Evolutionary conservation across 148 eudicot genomes (phyloP).

Genomic region (Limonium bicolor): DNA sequence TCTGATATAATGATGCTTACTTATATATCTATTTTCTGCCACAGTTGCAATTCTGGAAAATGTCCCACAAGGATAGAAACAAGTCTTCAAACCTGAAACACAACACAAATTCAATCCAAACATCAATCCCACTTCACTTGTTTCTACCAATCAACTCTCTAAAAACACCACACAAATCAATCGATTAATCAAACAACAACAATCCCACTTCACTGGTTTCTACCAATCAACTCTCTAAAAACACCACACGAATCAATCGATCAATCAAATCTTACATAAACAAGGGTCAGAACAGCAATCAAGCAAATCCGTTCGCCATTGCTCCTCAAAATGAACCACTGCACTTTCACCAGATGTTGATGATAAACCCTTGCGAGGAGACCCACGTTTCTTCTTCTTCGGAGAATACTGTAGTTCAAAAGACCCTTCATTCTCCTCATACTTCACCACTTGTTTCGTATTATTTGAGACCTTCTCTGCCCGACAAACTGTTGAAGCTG

Average conservation of each 20-base stretch:
- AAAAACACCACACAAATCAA: no score
- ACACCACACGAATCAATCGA: slow-evolving; percentile 1
- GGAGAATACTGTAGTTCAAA: no score
- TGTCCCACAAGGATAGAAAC: slow-evolving; percentile 17
- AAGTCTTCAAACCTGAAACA: slow-evolving; percentile 15
- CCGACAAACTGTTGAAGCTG: slow-evolving; percentile 20
- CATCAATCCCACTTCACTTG: not conserved
- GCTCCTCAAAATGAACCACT: no score
- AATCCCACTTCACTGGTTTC: no score
- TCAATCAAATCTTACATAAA: slow-evolving; percentile 41
- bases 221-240: no score
- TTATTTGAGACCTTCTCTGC: slow-evolving; percentile 25
- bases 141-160: no score
- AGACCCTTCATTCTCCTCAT: slow-evolving; percentile 15
- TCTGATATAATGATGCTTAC: slow-evolving; percentile 4
- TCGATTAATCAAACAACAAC: no score
- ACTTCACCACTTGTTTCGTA: slow-evolving; percentile 18
- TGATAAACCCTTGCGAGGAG: no score
- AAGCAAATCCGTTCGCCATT: slow-evolving; percentile 85
- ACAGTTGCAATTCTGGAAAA: slow-evolving; percentile 10
- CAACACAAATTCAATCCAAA: slow-evolving; percentile 7
- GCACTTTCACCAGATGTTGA: no score
- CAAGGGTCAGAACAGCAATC: slow-evolving; percentile 88
- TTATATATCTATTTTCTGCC: slow-evolving; percentile 9
- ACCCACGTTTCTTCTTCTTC: no score